Base-by-base conservation (phyloP, 805 yeast species). In the Metschnikowia corniflorae region DNA sequence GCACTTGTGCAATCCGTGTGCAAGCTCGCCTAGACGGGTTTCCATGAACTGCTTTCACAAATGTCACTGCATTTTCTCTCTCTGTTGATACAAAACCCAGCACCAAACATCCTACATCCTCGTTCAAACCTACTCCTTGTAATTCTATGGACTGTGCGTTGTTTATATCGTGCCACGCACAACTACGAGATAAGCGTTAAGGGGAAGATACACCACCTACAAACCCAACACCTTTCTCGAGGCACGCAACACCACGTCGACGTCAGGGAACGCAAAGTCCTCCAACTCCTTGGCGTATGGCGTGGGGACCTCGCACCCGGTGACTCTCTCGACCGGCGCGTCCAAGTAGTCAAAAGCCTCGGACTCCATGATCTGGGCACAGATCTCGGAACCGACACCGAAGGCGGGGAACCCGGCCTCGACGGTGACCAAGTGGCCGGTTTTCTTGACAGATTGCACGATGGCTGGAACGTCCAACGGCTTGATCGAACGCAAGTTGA, bases 231-330 rank as follows among this genome's bases (percentile, higher is more conserved):
- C 89, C 66, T 82, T 83, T 70, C 80, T 86, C 51, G 77, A 75
- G 51, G 88, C 97, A 76, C 88, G 83, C 60, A 85, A 77, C 55
- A 93, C 85, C 49, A 88, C 78, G 58, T 86, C 91, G 39, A 86
- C 75, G 64, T 89, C 96, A 67, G 99, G 99, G 96, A 93, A 93
- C 39, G 97, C 96, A 61, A 93, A 86, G 71, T 85, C 94, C 79
- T 93, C 99, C 62, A 93, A 78, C 71, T 83, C 89, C 67, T 80
- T 78, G 54, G 96, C 96, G 63, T 93, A 93, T 49, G 99, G 99
- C 53, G 98, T 93, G 67, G 99, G 99, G 21, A 89, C 97, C 73
- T 93, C 99, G 61, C 97, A 95, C 66, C 98, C 98, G 42, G 98
- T 93, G 57, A 89, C 91, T 77, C 99, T 87, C 73, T 83, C 95